Evolutionary conservation across 2,329 filamentous ascomycete genomes (phyloP).

Genomic region (Talaromyces sp.): DNA sequence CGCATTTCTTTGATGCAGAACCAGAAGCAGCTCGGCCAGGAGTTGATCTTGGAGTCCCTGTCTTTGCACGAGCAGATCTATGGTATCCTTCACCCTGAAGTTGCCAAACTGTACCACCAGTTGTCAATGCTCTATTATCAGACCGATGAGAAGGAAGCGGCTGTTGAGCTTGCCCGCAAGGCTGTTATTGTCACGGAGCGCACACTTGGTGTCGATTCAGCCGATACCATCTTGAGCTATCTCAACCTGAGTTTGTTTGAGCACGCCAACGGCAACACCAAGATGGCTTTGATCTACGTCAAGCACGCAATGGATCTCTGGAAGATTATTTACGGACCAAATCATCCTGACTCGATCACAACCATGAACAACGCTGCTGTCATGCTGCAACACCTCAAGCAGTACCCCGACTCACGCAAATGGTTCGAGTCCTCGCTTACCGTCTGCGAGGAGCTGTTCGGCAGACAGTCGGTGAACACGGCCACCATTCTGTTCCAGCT

Average conservation of each 20-base stretch:
- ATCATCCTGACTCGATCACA: slow-evolving; percentile 96
- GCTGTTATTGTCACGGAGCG: slow-evolving; percentile 94
- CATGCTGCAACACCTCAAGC: slow-evolving; percentile 94
- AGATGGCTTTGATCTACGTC: slow-evolving; percentile 78
- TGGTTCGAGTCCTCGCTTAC: slow-evolving; percentile 95
- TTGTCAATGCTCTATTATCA: slow-evolving; percentile 95
- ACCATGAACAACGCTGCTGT: slow-evolving; percentile 98
- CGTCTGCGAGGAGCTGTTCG: slow-evolving; percentile 85
- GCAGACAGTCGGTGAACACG: slow-evolving; percentile 83
- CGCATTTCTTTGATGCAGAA: slow-evolving; percentile 93
- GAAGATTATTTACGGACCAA: slow-evolving; percentile 92
- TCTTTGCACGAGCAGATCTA: slow-evolving; percentile 98
- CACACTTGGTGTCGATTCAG: slow-evolving; percentile 86
- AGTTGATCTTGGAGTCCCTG: slow-evolving; percentile 90
- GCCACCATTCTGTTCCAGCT: slow-evolving; percentile 96
- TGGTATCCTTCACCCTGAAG: slow-evolving; percentile 92
- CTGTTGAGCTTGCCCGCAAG: slow-evolving; percentile 92
- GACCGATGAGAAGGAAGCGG: slow-evolving; percentile 94
- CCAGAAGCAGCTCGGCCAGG: slow-evolving; percentile 92
- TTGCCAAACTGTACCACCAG: slow-evolving; percentile 90
- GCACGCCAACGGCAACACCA: slow-evolving; percentile 87
- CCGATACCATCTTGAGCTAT: slow-evolving; percentile 91
- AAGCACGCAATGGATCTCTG: slow-evolving; percentile 91
- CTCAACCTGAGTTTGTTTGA: slow-evolving; percentile 93
- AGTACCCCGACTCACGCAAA: slow-evolving; percentile 86